Evolutionary conservation across 2,329 filamentous ascomycete species (phyloP), one percentile per base, ranked within the genome.

Genomic region (Ophiocordyceps robertsii): DNA sequence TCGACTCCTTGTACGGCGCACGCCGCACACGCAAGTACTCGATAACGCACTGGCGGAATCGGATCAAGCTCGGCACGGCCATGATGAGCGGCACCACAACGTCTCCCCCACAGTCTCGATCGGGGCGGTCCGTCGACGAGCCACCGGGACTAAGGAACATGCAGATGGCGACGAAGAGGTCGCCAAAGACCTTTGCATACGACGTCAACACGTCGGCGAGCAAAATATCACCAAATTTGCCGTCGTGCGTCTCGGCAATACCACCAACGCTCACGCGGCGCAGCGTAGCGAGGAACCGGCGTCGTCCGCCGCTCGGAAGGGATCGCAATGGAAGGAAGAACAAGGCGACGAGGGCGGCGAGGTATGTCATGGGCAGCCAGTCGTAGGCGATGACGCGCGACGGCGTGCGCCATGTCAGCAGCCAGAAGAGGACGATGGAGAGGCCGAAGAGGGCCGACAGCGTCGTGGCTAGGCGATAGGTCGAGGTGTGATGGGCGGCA

Each of bases 191-290:
- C 61, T 93, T 95, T 47, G 90, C 82, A 60, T 96, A 98, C 55
- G 85, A 93, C 36, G 92, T 98, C 52, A 96, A 66, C 43, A 88
- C 90, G 72, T 98, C 92, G 30, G 92, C 89, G 16, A 98, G 76
- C 45, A 98, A 66, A 41, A 96, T 83, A 58, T 98, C 92, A 43
- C 87, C 90, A 55, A 96, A 96, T 57, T 94, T 95, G 43, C 90
- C 88, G 61, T 95, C 84, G 51, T 84, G 77, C 1, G 84, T 70
- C 61, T 90, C 82, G 13, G 92, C 90, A 21, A 98, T 72, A 0
- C 90, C 89, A 21, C 92, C 92, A 37, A 95, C 67, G 52, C 77
- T 77, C 46, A 96, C 79, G 44, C 92, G 82, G 46, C 78, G 78
- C 37, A 96, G 67, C 0, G 80, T 90, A 11, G 75, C 64, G 38